Conservation (phyloP, 805 yeast species). For the Yamadazyma scolyti region DNA sequence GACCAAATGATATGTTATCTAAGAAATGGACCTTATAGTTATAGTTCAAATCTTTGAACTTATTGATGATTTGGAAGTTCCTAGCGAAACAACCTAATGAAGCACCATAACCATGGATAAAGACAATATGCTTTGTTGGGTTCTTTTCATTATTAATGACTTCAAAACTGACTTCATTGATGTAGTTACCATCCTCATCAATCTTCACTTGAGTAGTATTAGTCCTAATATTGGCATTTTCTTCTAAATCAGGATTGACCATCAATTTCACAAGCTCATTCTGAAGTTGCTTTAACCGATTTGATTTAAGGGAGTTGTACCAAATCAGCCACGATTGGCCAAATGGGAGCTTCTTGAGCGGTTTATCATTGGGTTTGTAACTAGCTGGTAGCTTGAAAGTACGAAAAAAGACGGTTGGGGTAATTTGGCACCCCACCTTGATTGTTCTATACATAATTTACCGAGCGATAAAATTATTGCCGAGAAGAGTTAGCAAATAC, state of each 20-base stretch:
- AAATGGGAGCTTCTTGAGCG: constrained; percentile 13
- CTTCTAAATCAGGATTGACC: constrained; percentile 15
- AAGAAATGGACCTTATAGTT: constrained; percentile 47
- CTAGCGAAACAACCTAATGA: constrained; percentile 54
- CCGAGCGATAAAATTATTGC: too few species aligned
- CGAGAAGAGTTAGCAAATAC: too few species aligned
- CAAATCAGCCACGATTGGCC: constrained; percentile 13
- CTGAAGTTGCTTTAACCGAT: constrained; percentile 29
- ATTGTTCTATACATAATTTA: too few species aligned
- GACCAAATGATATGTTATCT: constrained; percentile 50
- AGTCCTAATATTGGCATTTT: constrained; percentile 19
- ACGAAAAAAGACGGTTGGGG: too few species aligned
- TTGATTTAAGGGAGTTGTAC: constrained; percentile 18
- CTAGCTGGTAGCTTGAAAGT: constrained; percentile 13
- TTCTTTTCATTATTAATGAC: constrained; percentile 20
- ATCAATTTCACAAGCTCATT: constrained; percentile 30
- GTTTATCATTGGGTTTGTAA: constrained; percentile 12
- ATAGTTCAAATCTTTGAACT: constrained; percentile 21
- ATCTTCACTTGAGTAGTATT: constrained; percentile 16
- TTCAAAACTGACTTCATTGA: constrained; percentile 33
- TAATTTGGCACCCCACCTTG: too few species aligned
- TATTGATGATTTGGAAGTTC: constrained; percentile 41
- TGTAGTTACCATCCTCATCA: constrained; percentile 21
- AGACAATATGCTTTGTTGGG: constrained; percentile 41
- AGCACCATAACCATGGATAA: constrained; percentile 58